phyloP scores from a whole-genome alignment of 2,329 filamentous ascomycete genomes.

The Aspergillus brasiliensis region DNA sequence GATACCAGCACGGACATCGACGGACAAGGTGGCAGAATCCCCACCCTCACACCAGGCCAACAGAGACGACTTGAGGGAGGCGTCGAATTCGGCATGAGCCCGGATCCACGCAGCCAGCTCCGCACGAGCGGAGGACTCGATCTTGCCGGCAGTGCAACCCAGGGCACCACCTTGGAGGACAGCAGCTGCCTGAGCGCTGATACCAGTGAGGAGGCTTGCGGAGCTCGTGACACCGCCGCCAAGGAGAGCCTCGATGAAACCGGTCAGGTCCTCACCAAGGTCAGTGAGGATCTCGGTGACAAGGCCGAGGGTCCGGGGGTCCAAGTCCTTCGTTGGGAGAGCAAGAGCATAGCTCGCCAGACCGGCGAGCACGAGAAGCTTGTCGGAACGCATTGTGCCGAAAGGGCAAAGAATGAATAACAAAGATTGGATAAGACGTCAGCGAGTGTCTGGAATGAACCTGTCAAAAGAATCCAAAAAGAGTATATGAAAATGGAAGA shows the following conservation, averaged over 20 bases:
- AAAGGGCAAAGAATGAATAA: constrained; percentile 24
- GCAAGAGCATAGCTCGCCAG: constrained; percentile 36
- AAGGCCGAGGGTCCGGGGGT: constrained; percentile 31
- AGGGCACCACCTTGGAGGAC: constrained; percentile 40
- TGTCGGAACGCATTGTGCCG: constrained; percentile 27
- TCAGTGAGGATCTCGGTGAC: constrained; percentile 20
- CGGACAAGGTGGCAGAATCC: constrained; percentile 26
- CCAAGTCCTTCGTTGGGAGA: constrained; percentile 33
- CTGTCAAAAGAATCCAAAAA: constrained; percentile 14
- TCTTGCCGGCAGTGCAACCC: constrained; percentile 33
- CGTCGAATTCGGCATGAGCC: constrained; percentile 23
- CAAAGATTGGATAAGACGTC: constrained; percentile 8
- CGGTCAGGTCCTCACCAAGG: constrained; percentile 23
- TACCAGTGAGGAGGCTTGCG: constrained; percentile 28
- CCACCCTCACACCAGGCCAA: constrained; percentile 36
- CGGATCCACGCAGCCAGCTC: constrained; percentile 35
- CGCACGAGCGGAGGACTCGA: constrained; percentile 30
- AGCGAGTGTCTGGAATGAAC: constrained; percentile 16
- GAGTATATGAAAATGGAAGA: constrained; percentile 15
- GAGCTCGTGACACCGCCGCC: constrained; percentile 21
- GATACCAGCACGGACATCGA: constrained; percentile 34
- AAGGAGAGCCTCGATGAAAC: constrained; percentile 28
- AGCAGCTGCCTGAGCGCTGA: constrained; percentile 37
- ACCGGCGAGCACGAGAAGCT: constrained; percentile 36
- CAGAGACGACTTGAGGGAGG: constrained; percentile 31